Percentiles rank a stretch among this genome's conserved stretches.
These are phyloP conservation scores for Chalara sp. DNA, from an alignment of 2,329 filamentous ascomycete genomes.

Conservation along the genomic window DNA sequence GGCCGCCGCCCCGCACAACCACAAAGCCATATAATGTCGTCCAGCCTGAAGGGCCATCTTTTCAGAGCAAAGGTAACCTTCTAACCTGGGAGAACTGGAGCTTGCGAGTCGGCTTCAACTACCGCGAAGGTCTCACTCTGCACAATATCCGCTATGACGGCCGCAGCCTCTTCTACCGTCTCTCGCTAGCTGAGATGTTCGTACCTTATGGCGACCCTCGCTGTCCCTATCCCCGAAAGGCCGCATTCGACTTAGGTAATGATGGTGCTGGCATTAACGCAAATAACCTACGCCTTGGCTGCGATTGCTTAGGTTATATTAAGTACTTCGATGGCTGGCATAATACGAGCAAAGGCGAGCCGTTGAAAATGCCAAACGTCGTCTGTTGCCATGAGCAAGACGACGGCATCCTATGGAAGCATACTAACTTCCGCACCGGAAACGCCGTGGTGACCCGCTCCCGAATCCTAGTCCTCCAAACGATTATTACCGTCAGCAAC, in stretches of 20 bases:
- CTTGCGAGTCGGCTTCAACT: constrained; percentile 54
- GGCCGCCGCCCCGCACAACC: constrained; percentile 32
- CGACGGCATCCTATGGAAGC: constrained; percentile 62
- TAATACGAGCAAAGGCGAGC: constrained; percentile 45
- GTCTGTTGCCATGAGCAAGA: constrained; percentile 65
- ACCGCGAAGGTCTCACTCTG: constrained; percentile 51
- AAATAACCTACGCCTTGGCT: constrained; percentile 60
- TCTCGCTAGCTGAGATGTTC: constrained; percentile 53
- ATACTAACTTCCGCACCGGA: constrained; percentile 58
- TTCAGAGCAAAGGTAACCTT: constrained; percentile 38
- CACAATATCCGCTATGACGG: constrained; percentile 55
- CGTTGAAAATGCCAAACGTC: constrained; percentile 48
- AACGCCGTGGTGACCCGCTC: constrained; percentile 11
- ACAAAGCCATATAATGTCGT: constrained; percentile 54
- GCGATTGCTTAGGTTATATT: constrained; percentile 61
- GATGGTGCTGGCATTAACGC: constrained; percentile 55
- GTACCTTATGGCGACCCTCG: constrained; percentile 58
- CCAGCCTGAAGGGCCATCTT: constrained; percentile 56
- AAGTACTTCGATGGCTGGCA: constrained; percentile 55
- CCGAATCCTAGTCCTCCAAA: constrained; percentile 19
- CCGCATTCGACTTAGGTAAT: constrained; percentile 63
- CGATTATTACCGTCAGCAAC: constrained; percentile 50
- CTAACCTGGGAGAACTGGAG: constrained; percentile 49
- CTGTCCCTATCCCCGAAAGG: constrained; percentile 56
- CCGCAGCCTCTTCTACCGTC: constrained; percentile 48